Percentiles rank a stretch among this genome's conserved stretches.
Evolutionary conservation across 257 asterid genomes (phyloP).

Genomic region (Solanum corneliomulleri): DNA sequence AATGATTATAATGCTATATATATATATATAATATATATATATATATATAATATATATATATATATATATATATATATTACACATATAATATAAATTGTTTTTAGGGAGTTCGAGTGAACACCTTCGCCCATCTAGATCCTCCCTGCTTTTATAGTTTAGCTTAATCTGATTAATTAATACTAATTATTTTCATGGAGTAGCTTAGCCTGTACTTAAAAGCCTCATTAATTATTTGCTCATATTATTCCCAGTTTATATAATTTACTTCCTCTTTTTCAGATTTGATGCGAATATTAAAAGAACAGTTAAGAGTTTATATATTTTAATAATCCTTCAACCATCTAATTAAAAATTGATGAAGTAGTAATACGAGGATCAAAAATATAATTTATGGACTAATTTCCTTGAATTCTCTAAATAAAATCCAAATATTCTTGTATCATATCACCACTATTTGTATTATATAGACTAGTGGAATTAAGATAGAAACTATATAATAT

Average conservation of each 20-base stretch:
- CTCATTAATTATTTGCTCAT: not conserved
- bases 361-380: not conserved
- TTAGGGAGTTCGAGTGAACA: not conserved
- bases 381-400: not conserved
- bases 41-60: too few relatives aligned
- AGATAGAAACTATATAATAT: not conserved
- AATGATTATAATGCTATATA: not conserved
- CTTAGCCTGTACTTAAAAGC: not conserved
- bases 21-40: too few relatives aligned
- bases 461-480: not conserved
- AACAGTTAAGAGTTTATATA: not conserved
- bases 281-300: not conserved
- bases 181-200: not conserved
- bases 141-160: not conserved
- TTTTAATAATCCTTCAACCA: not conserved
- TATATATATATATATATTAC: too few relatives aligned
- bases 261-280: not conserved
- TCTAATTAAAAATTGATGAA: not conserved
- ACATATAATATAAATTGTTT: too few relatives aligned
- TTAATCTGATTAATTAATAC: not conserved
- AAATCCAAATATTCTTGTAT: not conserved
- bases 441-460: not conserved
- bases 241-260: not conserved
- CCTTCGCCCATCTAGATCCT: not conserved
- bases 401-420: not conserved